Evolutionary conservation across 2,329 filamentous ascomycete genomes (phyloP).

Genomic region (Diaporthe citriasiana): DNA sequence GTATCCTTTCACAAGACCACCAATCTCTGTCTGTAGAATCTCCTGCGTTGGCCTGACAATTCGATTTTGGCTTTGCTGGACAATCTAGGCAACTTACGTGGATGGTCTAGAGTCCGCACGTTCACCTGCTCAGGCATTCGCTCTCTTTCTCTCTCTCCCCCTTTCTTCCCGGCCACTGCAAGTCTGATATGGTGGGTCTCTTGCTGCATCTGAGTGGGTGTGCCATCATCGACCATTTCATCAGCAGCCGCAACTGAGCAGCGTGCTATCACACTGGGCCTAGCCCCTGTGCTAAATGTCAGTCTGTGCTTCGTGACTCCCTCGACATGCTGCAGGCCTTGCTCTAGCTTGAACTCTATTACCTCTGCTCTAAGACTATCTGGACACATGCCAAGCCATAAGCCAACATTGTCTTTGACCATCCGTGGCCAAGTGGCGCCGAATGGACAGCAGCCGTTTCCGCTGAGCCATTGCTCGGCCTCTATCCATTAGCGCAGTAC

Average conservation of each 20-base stretch:
- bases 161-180: conserved; percentile 25
- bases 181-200: conserved; percentile 20
- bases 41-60: not conserved
- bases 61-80: not conserved
- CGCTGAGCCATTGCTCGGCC: conserved; percentile 17
- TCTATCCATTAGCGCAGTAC: conserved; percentile 28
- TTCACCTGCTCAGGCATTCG: conserved; percentile 1
- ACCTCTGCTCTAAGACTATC: not conserved
- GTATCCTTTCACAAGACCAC: conserved; percentile 17
- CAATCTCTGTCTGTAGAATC: not conserved
- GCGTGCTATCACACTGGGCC: conserved; percentile 13
- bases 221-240: conserved; percentile 13
- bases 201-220: conserved; percentile 31
- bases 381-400: conserved; percentile 17
- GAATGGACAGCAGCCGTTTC: conserved; percentile 9
- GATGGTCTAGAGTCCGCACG: conserved; percentile 15
- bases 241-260: conserved; percentile 26
- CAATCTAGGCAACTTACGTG: too few relatives aligned
- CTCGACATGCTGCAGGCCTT: conserved; percentile 34
- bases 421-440: conserved; percentile 35
- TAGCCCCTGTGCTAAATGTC: conserved; percentile 12
- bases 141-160: too few relatives aligned
- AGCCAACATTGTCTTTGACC: conserved; percentile 11
- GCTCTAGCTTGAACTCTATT: conserved; percentile 40
- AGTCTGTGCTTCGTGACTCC: conserved; percentile 36